phyloP scores from a whole-genome alignment of 2,329 filamentous ascomycete genomes.

The Colletotrichum aenigma region DNA sequence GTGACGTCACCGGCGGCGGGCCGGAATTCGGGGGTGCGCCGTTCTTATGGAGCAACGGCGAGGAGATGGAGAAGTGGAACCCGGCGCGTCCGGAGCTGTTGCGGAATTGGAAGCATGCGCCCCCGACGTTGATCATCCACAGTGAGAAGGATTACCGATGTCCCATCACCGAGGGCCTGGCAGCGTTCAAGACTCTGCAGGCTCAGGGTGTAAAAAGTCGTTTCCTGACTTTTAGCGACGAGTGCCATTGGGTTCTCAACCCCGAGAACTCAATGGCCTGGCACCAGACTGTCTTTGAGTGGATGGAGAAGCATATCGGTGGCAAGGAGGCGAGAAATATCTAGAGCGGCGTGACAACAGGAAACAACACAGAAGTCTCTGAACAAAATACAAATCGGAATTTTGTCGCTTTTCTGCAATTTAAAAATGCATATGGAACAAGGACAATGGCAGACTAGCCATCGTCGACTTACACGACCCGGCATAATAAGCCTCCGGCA shows the following conservation, averaged over 20 bases:
- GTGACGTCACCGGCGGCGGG: constrained; percentile 29
- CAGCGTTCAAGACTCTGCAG: constrained; percentile 76
- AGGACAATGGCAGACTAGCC: background rate
- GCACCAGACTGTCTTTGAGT: constrained; percentile 71
- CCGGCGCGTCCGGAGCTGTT: constrained; percentile 50
- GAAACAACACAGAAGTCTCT: background rate
- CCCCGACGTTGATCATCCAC: constrained; percentile 76
- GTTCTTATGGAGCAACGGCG: constrained; percentile 47
- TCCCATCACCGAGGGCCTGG: constrained; percentile 57
- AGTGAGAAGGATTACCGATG: constrained; percentile 70
- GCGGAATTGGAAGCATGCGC: constrained; percentile 61
- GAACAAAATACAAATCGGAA: background rate
- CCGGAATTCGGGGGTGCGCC: constrained; percentile 44
- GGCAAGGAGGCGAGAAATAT: background rate
- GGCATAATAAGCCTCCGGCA: background rate
- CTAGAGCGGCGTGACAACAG: background rate
- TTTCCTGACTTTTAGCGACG: constrained; percentile 75
- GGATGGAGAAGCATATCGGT: constrained; percentile 61
- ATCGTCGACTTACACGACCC: background rate
- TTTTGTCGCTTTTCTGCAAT: background rate
- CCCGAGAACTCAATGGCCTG: constrained; percentile 72
- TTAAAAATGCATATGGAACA: background rate
- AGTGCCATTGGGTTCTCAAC: constrained; percentile 73
- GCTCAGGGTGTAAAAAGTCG: constrained; percentile 69
- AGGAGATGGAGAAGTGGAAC: constrained; percentile 55